Evolutionary conservation across 305 asterid species (phyloP).

Genomic region (Salvia sclarea): DNA sequence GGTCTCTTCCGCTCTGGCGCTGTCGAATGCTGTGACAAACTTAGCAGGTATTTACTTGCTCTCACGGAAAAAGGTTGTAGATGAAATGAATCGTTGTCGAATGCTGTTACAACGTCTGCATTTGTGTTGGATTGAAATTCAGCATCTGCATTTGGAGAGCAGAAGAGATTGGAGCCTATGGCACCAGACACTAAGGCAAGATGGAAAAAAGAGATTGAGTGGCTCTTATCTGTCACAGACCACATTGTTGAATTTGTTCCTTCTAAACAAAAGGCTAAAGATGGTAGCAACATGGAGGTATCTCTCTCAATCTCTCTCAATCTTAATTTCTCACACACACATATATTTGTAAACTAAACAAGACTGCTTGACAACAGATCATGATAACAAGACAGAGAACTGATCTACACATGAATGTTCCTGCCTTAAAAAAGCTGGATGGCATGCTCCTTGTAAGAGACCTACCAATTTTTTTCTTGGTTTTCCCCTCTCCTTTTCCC

Average conservation of each 20-base stretch:
- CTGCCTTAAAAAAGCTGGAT: slow-evolving; percentile 78
- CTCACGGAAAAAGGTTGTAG: too few relatives aligned
- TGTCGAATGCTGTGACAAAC: slow-evolving; percentile 88
- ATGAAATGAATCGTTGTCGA: too few relatives aligned
- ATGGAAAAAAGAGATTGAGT: slow-evolving; percentile 86
- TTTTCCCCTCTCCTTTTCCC: not conserved
- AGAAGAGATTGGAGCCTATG: slow-evolving; percentile 76
- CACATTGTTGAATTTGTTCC: slow-evolving; percentile 86
- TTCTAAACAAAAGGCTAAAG: slow-evolving; percentile 60
- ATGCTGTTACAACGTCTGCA: too few relatives aligned
- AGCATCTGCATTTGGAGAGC: slow-evolving; percentile 90
- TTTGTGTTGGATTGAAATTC: slow-evolving; percentile 24
- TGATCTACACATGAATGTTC: slow-evolving; percentile 86
- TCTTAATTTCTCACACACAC: too few relatives aligned
- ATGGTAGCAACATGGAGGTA: slow-evolving; percentile 75
- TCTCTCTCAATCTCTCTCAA: slow-evolving; percentile 13
- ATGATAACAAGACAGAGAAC: slow-evolving; percentile 74
- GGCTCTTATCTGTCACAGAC: slow-evolving; percentile 81
- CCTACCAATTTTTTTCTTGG: not conserved
- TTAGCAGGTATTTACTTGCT: slow-evolving; percentile 69
- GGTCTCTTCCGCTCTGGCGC: slow-evolving; percentile 79
- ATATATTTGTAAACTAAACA: slow-evolving; percentile 16
- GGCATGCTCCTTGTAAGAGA: slow-evolving; percentile 83
- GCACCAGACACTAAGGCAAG: slow-evolving; percentile 58
- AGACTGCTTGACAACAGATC: slow-evolving; percentile 43